Evolutionary conservation across 2,329 filamentous ascomycete genomes (phyloP).

Genomic region (Fusarium chlamydosporum): DNA sequence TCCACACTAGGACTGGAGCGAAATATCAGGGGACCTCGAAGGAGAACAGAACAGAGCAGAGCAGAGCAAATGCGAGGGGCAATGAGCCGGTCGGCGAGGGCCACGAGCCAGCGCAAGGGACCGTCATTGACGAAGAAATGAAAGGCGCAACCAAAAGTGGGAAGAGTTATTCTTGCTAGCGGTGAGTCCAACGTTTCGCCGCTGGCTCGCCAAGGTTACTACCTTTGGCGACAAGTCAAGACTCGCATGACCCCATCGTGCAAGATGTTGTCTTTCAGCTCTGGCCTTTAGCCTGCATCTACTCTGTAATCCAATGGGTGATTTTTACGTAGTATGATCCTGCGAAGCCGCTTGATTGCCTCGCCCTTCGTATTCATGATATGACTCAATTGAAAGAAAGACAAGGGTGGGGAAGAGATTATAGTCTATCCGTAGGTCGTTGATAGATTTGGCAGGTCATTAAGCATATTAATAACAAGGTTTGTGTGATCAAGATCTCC

Average conservation of each 20-base stretch:
- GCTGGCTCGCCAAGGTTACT: constrained; percentile 25
- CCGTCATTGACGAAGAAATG: constrained; percentile 14
- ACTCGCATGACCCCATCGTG: neutral
- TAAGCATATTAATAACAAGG: constrained; percentile 26
- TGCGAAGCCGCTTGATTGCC: neutral
- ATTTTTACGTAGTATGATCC: neutral
- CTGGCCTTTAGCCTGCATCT: neutral
- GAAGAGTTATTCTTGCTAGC: constrained; percentile 9
- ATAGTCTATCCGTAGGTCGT: too few relatives aligned
- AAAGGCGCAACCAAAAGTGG: constrained; percentile 12
- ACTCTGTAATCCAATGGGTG: neutral
- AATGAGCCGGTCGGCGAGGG: constrained; percentile 13
- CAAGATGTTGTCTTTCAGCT: constrained; percentile 1
- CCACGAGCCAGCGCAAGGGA: constrained; percentile 10
- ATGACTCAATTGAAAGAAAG: neutral
- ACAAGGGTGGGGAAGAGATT: neutral
- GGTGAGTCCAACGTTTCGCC: constrained; percentile 25
- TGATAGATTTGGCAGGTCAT: neutral
- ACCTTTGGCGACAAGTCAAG: constrained; percentile 6
- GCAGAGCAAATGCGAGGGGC: constrained; percentile 8
- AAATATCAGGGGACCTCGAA: constrained; percentile 8
- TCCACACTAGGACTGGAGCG: constrained; percentile 7
- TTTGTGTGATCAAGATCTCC: constrained; percentile 27
- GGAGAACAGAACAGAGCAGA: neutral
- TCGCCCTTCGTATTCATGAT: neutral